A percentile compares a stretch with the other conserved stretches of the same genome.
These are phyloP conservation scores for Fusarium kyushuense DNA, from an alignment of 2,329 filamentous ascomycete species.

Conservation along the genomic window DNA sequence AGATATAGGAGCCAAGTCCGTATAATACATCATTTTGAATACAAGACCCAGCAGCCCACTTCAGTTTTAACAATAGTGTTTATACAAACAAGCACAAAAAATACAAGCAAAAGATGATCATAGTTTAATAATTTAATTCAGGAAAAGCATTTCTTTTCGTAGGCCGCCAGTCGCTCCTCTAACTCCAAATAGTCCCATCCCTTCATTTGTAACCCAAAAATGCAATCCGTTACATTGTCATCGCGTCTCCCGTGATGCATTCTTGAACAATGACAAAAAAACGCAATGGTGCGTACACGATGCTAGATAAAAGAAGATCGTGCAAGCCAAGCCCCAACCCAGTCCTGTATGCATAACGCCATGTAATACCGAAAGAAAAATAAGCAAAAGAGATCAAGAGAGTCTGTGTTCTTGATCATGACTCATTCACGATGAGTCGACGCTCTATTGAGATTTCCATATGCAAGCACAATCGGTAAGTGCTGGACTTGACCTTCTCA, in stretches of 20 bases:
- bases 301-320: constrained; percentile 15
- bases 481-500: constrained; percentile 47
- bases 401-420: neutral
- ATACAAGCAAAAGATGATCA: neutral
- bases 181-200: constrained; percentile 35
- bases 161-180: constrained; percentile 32
- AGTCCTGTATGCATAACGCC: constrained; percentile 34
- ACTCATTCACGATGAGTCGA: neutral
- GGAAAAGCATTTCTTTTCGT: constrained; percentile 33
- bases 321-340: constrained; percentile 16
- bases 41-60: neutral
- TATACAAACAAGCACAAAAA: neutral
- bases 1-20: neutral
- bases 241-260: constrained; percentile 31
- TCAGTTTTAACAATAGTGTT: neutral
- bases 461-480: constrained; percentile 66
- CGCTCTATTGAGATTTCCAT: constrained; percentile 61
- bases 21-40: neutral
- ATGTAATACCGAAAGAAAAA: constrained; percentile 14
- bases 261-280: constrained; percentile 37
- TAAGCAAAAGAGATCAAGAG: neutral
- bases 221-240: constrained; percentile 26
- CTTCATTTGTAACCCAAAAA: constrained; percentile 27
- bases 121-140: constrained; percentile 17
- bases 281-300: constrained; percentile 19